Conservation (phyloP, 441 rosid species). For the Eutrema salsugineum region DNA sequence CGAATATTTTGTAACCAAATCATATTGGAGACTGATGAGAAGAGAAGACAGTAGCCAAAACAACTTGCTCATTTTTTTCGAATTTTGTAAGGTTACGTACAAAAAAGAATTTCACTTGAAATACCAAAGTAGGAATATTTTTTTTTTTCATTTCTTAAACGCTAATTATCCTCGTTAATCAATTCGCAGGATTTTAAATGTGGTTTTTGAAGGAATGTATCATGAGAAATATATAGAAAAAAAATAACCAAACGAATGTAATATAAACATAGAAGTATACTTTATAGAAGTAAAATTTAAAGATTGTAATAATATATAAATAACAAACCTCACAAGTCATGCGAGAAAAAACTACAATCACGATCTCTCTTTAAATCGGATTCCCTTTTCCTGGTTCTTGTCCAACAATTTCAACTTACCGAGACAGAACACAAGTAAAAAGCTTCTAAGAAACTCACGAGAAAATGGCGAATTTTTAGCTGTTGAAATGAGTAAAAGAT, state of each 20-base stretch:
- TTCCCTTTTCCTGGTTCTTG: conserved; percentile 18
- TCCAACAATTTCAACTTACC: conserved; percentile 15
- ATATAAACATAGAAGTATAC: background rate
- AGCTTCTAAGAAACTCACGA: background rate
- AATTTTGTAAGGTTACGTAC: background rate
- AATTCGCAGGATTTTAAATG: background rate
- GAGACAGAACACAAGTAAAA: conserved; percentile 12
- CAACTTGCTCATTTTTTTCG: background rate
- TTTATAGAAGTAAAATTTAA: background rate
- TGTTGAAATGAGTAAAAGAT: conserved; percentile 4
- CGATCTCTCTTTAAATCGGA: conserved; percentile 29
- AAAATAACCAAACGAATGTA: background rate
- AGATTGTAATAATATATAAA: conserved; percentile 6
- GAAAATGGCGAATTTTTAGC: background rate
- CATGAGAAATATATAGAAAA: too few species aligned
- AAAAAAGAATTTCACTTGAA: background rate
- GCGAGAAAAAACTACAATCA: conserved; percentile 22
- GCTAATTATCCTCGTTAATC: background rate
- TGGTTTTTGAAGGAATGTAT: background rate
- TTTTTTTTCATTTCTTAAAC: background rate
- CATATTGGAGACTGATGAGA: background rate
- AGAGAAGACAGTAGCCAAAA: background rate
- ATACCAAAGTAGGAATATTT: background rate
- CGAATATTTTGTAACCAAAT: background rate
- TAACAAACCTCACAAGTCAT: background rate